These are phyloP conservation scores for Salvia splendens DNA, from an alignment of 257 asterid genomes.

Conservation along the genomic window DNA sequence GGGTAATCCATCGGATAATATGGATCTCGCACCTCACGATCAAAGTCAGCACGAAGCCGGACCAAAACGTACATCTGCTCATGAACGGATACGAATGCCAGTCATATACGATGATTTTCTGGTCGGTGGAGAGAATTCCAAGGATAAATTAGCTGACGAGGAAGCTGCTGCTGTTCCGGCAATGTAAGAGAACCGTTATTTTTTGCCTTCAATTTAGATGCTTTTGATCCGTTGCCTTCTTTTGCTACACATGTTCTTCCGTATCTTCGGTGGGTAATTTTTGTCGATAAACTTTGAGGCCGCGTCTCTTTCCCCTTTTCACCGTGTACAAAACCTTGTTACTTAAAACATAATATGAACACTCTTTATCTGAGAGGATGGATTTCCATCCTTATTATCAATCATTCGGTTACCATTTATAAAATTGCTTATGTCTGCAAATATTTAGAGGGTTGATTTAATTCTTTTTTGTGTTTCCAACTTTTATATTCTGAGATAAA, in stretches of 20 bases:
- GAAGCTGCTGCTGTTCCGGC: neutral
- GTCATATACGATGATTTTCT: slow-evolving; percentile 79
- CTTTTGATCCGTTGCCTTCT: neutral
- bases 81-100: slow-evolving; percentile 70
- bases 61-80: slow-evolving; percentile 55
- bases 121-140: slow-evolving; percentile 42
- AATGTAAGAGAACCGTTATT: neutral
- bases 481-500: too few species aligned
- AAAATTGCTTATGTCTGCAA: too few species aligned
- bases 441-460: too few species aligned
- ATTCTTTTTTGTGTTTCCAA: too few species aligned
- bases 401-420: neutral
- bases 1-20: slow-evolving; percentile 27
- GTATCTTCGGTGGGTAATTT: neutral
- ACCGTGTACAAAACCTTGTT: slow-evolving; percentile 4
- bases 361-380: neutral
- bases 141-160: slow-evolving; percentile 32
- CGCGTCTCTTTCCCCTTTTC: neutral
- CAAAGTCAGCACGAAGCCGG: slow-evolving; percentile 38
- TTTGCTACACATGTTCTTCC: neutral
- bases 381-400: neutral
- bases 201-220: neutral
- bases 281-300: neutral
- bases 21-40: slow-evolving; percentile 33
- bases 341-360: neutral